phyloP scores from a whole-genome alignment of 2,329 filamentous ascomycete genomes.

The Apiospora hydei region DNA sequence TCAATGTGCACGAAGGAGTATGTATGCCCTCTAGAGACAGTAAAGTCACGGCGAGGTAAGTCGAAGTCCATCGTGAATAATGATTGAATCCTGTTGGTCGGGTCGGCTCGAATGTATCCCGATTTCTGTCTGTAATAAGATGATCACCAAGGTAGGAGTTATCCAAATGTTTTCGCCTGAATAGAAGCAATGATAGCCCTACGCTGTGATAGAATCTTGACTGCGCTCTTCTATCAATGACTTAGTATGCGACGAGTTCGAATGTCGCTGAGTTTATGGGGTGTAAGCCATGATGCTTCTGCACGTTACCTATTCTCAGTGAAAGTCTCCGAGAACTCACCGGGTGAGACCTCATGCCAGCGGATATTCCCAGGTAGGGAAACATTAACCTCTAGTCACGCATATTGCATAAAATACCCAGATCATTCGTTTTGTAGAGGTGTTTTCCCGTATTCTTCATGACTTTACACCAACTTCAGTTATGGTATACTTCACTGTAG shows the following conservation, averaged over 20 bases:
- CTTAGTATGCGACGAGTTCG: too few species aligned
- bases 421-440: too few species aligned
- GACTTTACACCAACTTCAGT: too few species aligned
- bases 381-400: not conserved
- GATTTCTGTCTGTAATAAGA: too few species aligned
- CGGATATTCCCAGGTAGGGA: too few species aligned
- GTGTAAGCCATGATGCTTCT: not conserved
- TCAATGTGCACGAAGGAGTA: constrained; percentile 25
- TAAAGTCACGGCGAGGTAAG: not conserved
- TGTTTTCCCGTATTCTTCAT: not conserved
- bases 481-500: too few species aligned
- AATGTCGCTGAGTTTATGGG: not conserved
- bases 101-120: not conserved
- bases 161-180: too few species aligned
- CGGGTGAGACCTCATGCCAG: too few species aligned
- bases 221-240: not conserved
- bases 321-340: constrained; percentile 7
- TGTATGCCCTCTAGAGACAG: constrained; percentile 38
- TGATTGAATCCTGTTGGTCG: not conserved
- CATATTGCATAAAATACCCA: not conserved
- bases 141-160: too few species aligned
- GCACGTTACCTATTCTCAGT: not conserved
- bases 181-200: not conserved
- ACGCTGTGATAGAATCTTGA: not conserved
- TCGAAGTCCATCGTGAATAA: not conserved